These are phyloP conservation scores for Lichina pygmaea DNA, from an alignment of 495 filamentous ascomycete species.

Conservation along the genomic window DNA sequence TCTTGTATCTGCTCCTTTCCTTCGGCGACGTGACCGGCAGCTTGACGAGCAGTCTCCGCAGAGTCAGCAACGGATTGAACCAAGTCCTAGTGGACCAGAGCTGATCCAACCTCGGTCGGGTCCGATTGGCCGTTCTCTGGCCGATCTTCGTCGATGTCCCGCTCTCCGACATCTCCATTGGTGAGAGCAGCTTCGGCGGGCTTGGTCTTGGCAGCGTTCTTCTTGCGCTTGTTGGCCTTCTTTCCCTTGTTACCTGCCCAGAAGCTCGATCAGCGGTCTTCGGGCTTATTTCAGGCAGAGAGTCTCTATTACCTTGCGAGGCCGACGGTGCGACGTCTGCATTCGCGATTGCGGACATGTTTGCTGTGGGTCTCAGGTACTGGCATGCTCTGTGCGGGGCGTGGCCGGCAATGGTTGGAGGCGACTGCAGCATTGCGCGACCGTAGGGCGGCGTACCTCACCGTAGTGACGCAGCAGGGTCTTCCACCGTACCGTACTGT, in stretches of 20 bases:
- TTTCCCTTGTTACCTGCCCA: conserved; percentile 3
- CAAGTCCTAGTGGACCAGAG: background rate
- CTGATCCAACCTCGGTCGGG: background rate
- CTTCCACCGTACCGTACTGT: too few relatives aligned
- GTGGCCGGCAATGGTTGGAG: too few relatives aligned
- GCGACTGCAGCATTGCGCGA: too few relatives aligned
- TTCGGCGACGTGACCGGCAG: background rate
- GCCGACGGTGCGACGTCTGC: too few relatives aligned
- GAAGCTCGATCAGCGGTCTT: too few relatives aligned
- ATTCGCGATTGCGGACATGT: too few relatives aligned
- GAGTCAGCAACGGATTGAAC: background rate
- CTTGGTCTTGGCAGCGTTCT: conserved; percentile 22
- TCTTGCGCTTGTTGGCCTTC: conserved; percentile 24
- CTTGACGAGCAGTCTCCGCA: background rate
- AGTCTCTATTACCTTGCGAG: too few relatives aligned
- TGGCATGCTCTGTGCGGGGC: too few relatives aligned
- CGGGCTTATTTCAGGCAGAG: too few relatives aligned
- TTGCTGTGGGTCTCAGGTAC: too few relatives aligned
- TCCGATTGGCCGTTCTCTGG: background rate
- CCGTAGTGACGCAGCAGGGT: too few relatives aligned
- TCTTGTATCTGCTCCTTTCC: background rate
- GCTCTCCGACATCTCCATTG: conserved; percentile 11
- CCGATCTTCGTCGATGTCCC: conserved; percentile 14
- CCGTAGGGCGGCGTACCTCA: too few relatives aligned
- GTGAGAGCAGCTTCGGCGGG: conserved; percentile 8